A percentile compares a stretch with the other conserved stretches of the same genome.
These are phyloP conservation scores for Chaetomiaceae sp. DNA, from an alignment of 2,329 filamentous ascomycete genomes.

Conservation along the genomic window DNA sequence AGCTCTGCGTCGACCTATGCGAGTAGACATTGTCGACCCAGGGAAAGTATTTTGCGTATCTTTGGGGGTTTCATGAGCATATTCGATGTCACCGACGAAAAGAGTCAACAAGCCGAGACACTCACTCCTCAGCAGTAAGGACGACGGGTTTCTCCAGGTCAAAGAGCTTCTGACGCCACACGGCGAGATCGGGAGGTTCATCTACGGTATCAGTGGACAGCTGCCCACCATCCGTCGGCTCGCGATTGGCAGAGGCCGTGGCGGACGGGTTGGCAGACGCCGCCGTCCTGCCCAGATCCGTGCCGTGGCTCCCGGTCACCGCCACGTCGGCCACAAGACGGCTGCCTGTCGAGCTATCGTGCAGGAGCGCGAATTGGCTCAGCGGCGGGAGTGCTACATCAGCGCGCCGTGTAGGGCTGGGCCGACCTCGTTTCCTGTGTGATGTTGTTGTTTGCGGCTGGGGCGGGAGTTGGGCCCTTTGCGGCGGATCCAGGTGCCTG, in stretches of 20 bases:
- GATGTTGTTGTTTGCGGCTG: constrained; percentile 4
- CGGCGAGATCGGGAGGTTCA: constrained; percentile 61
- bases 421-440: too few species aligned
- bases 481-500: not conserved
- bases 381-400: not conserved
- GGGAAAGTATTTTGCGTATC: constrained; percentile 75
- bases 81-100: too few species aligned
- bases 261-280: too few species aligned
- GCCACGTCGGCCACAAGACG: not conserved
- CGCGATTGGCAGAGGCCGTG: not conserved
- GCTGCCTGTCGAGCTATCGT: not conserved
- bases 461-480: not conserved
- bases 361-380: not conserved
- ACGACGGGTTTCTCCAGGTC: constrained; percentile 69
- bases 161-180: constrained; percentile 69
- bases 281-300: not conserved
- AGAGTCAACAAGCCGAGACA: too few species aligned
- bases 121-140: constrained; percentile 68
- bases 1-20: constrained; percentile 73
- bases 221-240: constrained; percentile 1
- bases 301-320: not conserved
- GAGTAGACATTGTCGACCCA: constrained; percentile 83
- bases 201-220: constrained; percentile 55
- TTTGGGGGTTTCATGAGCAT: constrained; percentile 33
- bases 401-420: not conserved